Percentiles rank a stretch among this genome's conserved stretches.
Evolutionary conservation across 202 grass and related monocot species (phyloP).

Genomic region (Hordeum pubiflorum): DNA sequence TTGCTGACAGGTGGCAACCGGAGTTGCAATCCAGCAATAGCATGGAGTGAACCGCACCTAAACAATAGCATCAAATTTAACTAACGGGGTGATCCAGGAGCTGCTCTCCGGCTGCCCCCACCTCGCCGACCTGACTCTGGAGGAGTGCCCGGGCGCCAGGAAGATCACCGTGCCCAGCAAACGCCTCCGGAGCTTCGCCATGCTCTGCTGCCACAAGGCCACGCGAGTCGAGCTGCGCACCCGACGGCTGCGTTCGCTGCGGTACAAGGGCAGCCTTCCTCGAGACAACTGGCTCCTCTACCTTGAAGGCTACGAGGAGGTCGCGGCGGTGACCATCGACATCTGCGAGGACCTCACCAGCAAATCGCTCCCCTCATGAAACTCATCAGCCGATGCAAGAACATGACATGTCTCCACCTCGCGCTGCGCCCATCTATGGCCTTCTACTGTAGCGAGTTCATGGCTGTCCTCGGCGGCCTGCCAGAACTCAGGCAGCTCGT

Average conservation of each 20-base stretch:
- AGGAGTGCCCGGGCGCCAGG: background rate
- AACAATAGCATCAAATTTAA: no score
- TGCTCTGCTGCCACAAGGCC: conserved; percentile 2
- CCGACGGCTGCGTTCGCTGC: background rate
- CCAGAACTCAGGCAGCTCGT: background rate
- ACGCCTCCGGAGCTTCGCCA: background rate
- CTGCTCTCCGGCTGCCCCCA: background rate
- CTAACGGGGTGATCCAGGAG: background rate
- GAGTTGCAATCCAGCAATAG: no score
- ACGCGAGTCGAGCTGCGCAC: background rate
- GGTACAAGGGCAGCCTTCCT: background rate
- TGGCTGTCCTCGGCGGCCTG: background rate
- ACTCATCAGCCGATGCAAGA: background rate
- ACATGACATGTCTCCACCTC: background rate
- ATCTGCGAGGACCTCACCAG: background rate
- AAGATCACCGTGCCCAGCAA: background rate
- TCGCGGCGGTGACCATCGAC: background rate
- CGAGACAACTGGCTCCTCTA: background rate
- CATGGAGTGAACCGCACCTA: no score
- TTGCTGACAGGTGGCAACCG: no score
- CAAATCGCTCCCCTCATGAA: background rate
- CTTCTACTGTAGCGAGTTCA: background rate
- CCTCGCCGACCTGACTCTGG: background rate
- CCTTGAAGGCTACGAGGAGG: background rate
- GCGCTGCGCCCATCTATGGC: background rate